Base-by-base conservation (phyloP, 2,329 filamentous ascomycete species). In the Tolypocladium tropicale region DNA sequence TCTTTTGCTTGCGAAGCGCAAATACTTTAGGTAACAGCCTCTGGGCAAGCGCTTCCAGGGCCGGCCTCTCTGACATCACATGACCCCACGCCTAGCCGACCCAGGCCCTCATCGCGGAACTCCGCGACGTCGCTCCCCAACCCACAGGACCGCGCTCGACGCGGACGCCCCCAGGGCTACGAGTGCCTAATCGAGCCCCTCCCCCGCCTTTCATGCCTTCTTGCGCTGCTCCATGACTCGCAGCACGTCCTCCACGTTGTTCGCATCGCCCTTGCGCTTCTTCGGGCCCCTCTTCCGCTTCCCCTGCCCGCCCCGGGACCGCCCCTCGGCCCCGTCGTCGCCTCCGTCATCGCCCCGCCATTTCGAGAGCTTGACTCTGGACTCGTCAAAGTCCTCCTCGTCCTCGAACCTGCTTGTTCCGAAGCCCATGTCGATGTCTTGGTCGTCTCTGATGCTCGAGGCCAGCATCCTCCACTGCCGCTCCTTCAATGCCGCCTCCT, bases 371-470 rank as follows among this genome's bases (percentile, higher is more conserved):
- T 88, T 89, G 60, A 90, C 74, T 62, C 80, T 84, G 48, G 76
- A 77, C 25, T 80, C 78, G 43, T 91, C 89, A 60, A 87, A 81
- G 60, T 95, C 92, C 58, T 92, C 92, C 53, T 92, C 91, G 65
- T 96, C 94, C 55, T 89, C 91, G 65, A 90, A 86, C 32, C 93
- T 81, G 66, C 88, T 94, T 23, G 85, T 89, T 36, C 94, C 94
- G 66, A 99, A 97, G 58, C 92, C 93, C 78, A 97, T 83, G 66
- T 99, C 94, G 73, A 99, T 81, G 72, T 99, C 93, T 56, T 93
- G 85, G 52, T 91, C 84, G 68, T 97, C 93, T 52, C 92, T 82
- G 62, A 89, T 87, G 55, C 85, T 83, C 58, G 80, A 80, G 63
- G 85, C 77, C 6, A 96, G 76, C 76, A 96, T 88, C 61, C 82